Evolutionary conservation across 106 monocot species (phyloP), one percentile per base, ranked within the genome.

Genomic region (Acorus calamus): DNA sequence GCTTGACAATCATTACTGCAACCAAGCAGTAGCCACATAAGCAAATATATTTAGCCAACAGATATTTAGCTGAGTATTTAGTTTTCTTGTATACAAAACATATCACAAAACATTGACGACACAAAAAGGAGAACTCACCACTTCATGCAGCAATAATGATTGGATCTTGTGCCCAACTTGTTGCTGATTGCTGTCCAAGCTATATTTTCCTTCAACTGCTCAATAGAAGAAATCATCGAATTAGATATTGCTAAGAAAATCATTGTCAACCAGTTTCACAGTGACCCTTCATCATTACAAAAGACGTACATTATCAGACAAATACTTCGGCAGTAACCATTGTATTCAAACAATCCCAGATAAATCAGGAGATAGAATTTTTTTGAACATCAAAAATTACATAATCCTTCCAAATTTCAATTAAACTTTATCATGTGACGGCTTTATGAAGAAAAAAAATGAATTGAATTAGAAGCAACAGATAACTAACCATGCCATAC

Each of bases 101-200:
- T 28, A 28, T 28, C 28, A 28, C 28, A 28, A 28, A 28, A 28
- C 28, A 28, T 28, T 28, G 28, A 28, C 28, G 28, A 28, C 28
- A 28, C 28, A 28, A 61, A 47, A 45, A 41, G 44, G 11, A 46
- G 53, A 11, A 61, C 81, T 52, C 50, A 96, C 98, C 98, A 98
- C 69, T 88, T 92, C 3, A 14, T 8, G 43, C 83, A 88, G 69
- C 82, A 85, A 62, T 3, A 0, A 13, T 42, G 11, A 45, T 66
- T 13, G 51, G 1, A 7, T 65, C 91, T 74, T 14, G 98, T 92
- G 10, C 65, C 8, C 66, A 98, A 53, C 59, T 83, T 92, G 10
- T 73, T 55, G 73, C 92, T 83, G 63, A 98, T 92, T 41, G 91
- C 83, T 57, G 74, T 71, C 98, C 98, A 98, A 55, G 85, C 61